phyloP scores from a whole-genome alignment of 345 rosid species.

The Moricandia moricandioides region DNA sequence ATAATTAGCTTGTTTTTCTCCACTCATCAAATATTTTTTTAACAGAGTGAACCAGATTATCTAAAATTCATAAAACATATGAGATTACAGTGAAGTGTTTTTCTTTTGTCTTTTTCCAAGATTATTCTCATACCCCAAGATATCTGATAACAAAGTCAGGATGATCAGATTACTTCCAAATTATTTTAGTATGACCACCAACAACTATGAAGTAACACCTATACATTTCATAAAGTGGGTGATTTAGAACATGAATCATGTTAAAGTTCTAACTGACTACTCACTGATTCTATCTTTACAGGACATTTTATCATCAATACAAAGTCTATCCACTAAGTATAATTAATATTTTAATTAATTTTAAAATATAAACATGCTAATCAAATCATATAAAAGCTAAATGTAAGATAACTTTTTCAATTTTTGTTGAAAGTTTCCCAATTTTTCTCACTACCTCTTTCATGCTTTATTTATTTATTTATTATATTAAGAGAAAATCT shows the following conservation, averaged over 20 bases:
- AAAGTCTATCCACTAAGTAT: background rate
- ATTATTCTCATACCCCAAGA: background rate
- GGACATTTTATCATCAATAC: slow-evolving; percentile 9
- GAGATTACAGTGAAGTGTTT: slow-evolving; percentile 4
- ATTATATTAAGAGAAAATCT: background rate
- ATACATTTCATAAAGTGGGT: slow-evolving; percentile 4
- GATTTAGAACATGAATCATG: slow-evolving; percentile 24
- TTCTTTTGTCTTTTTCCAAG: background rate
- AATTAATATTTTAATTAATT: background rate
- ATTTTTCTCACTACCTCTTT: background rate
- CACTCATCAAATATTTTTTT: background rate
- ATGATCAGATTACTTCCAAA: slow-evolving; percentile 14
- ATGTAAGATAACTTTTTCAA: background rate
- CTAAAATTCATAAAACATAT: slow-evolving; percentile 1
- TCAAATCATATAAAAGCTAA: background rate
- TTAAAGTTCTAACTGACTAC: slow-evolving; percentile 8
- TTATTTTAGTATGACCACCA: slow-evolving; percentile 3
- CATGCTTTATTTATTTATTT: background rate
- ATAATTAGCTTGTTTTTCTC: background rate
- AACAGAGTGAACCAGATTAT: background rate
- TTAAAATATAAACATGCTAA: background rate
- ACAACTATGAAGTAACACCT: slow-evolving; percentile 10
- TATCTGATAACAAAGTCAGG: slow-evolving; percentile 18
- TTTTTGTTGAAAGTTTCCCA: background rate
- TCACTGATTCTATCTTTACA: slow-evolving; percentile 24